Base-by-base conservation (phyloP, 495 filamentous ascomycete genomes). In the Lepraria neglecta region DNA sequence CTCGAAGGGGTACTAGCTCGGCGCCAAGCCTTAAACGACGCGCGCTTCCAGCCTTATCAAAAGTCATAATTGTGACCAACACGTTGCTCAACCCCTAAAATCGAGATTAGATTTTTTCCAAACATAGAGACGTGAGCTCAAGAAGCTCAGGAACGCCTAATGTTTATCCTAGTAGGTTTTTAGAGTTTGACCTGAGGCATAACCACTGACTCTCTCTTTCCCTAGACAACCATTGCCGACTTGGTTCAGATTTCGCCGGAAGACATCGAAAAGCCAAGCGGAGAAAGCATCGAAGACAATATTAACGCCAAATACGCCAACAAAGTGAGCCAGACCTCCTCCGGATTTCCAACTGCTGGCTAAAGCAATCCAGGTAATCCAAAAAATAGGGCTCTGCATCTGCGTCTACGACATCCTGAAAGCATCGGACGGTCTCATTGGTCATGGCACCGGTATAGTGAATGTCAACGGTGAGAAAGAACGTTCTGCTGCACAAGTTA, bases 231-330 rank as follows among this genome's bases (percentile, higher is more conserved):
- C 45, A 84, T 98, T 65, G 84, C 88, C 61, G 94, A 98, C 77
- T 80, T 97, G 65, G 88, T 98, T 58, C 87, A 94, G 75, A 94
- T 98, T 73, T 77, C 79, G 11, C 94, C 94, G 3, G 78, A 89
- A 68, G 88, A 96, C 68, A 94, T 97, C 69, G 76, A 82, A 42
- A 92, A 91, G 67, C 80, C 84, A 52, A 91, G 88, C 67, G 76
- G 78, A 6, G 80, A 87, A 40, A 89, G 89, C 3, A 85, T 98
- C 62, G 89, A 96, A 73, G 91, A 97, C 72, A 90, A 88, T 64
- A 91, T 98, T 75, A 96, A 97, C 67, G 81, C 84, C 59, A 98
- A 97, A 75, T 98, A 96, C 73, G 84, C 92, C 56, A 95, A 98
- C 77, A 92, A 91, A 73, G 88, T 90, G 55, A 60, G 77, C 60